Evolutionary conservation across 208 protist species (phyloP), one percentile per base, ranked within the genome.

Genomic region (Porcisia hertigi): DNA sequence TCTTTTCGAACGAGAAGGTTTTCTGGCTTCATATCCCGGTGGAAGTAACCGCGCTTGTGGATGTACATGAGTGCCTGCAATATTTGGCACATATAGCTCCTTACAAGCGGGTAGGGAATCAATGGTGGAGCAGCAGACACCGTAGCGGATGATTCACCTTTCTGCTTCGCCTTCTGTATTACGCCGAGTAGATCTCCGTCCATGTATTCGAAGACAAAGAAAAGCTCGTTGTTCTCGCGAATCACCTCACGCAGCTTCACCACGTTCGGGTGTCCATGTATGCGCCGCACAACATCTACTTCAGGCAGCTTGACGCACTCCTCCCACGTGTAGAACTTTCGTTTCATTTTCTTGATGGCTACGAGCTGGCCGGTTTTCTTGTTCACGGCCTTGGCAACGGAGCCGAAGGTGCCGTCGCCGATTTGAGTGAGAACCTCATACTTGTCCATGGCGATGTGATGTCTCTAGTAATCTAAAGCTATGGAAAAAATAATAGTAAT

Each of bases 331-430:
- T 97, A 98, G 78, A 97, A 99, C 84, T 98, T 98, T 82, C 97
- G 93, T 83, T 99, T 99, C 98, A 99, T 99, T 76, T 98, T 98
- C 83, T 99, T 99, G 47, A 99, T 99, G 25, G 98, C 98, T 5
- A 99, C 98, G 6, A 98, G 73, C 73, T 99, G 97, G 11, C 92
- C 92, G 0, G 86, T 99, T 45, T 95, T 83, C 41, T 92, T 97
- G 81, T 97, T 91, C 12, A 96, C 76, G 34, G 95, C 98, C 81
- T 98, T 98, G 3, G 94, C 81, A 20, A 99, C 98, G 43, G 90
- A 92, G 41, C 98, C 98, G 79, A 98, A 99, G 14, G 98, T 98
- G 41, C 98, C 98, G 87, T 99, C 98, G 25, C 98, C 98, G 16
- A 99, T 85, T 69, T 98, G 85, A 73, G 95, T 93, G 41, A 97